A percentile compares a stretch with the other conserved stretches of the same genome.
These are phyloP conservation scores for Cucumis hystrix DNA, from an alignment of 306 rosid species.

Conservation along the genomic window DNA sequence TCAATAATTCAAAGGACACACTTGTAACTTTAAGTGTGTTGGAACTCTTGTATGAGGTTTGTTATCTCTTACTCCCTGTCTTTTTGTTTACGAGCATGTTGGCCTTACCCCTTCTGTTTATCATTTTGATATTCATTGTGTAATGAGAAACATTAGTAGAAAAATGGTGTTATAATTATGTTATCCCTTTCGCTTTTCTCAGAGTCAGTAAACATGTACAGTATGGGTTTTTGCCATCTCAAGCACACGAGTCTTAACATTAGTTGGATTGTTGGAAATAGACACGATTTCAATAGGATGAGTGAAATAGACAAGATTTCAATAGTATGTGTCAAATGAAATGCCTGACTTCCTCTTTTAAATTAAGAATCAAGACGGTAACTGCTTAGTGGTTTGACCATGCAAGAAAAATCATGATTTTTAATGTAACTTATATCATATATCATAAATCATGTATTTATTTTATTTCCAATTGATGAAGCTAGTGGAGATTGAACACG, in stretches of 20 bases:
- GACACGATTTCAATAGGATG: neutral
- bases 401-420: neutral
- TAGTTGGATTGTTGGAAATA: neutral
- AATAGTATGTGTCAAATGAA: neutral
- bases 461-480: slow-evolving; percentile 23
- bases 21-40: slow-evolving; percentile 68
- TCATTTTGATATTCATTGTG: neutral
- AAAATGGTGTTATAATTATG: neutral
- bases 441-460: neutral
- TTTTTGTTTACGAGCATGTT: neutral
- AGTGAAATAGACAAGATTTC: neutral
- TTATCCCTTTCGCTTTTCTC: neutral
- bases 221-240: neutral
- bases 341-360: neutral
- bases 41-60: slow-evolving; percentile 93
- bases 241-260: neutral
- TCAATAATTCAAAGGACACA: slow-evolving; percentile 50
- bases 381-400: neutral
- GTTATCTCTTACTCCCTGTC: slow-evolving; percentile 7
- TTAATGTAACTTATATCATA: neutral
- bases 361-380: neutral
- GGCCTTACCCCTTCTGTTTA: neutral
- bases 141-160: neutral
- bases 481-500: slow-evolving; percentile 74
- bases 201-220: neutral